These are phyloP conservation scores for Erigeron philadelphicus DNA, from an alignment of 140 eudicot species.

Conservation along the genomic window DNA sequence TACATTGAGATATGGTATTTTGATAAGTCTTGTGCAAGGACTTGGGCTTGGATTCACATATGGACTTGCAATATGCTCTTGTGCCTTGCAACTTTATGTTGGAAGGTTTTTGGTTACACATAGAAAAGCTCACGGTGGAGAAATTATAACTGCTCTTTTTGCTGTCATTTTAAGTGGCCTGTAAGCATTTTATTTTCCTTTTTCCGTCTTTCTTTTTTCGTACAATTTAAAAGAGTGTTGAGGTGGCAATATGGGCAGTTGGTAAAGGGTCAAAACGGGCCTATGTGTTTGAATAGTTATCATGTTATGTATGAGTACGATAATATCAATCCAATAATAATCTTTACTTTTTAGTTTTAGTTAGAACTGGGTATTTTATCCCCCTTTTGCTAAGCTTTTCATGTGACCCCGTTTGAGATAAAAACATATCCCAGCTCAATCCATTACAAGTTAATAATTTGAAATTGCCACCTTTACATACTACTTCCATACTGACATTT, in stretches of 20 bases:
- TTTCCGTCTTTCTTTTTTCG: background rate
- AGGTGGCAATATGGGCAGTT: background rate
- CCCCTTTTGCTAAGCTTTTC: too few species aligned
- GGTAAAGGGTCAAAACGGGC: constrained; percentile 6
- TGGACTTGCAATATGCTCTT: constrained; percentile 96
- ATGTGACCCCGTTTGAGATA: too few species aligned
- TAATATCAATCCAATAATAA: too few species aligned
- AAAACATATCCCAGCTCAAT: too few species aligned
- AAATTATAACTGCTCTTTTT: constrained; percentile 78
- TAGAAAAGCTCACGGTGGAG: constrained; percentile 87
- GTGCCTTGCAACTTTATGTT: constrained; percentile 96
- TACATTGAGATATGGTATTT: constrained; percentile 86
- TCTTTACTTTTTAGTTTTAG: too few species aligned
- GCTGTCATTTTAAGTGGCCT: constrained; percentile 93
- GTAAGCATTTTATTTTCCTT: constrained; percentile 44
- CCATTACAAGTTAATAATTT: too few species aligned
- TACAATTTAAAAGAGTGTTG: background rate
- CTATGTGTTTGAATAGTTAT: background rate
- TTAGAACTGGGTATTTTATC: too few species aligned
- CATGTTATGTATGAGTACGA: too few species aligned
- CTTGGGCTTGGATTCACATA: constrained; percentile 99
- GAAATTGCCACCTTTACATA: background rate
- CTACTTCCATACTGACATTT: constrained; percentile 17
- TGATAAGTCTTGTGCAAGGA: constrained; percentile 98
- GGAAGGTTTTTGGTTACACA: constrained; percentile 83